Percentiles rank a stretch among this genome's conserved stretches.
Evolutionary conservation across 352 stramenopile species (phyloP).

Genomic region (Globisporangium carolinianum): DNA sequence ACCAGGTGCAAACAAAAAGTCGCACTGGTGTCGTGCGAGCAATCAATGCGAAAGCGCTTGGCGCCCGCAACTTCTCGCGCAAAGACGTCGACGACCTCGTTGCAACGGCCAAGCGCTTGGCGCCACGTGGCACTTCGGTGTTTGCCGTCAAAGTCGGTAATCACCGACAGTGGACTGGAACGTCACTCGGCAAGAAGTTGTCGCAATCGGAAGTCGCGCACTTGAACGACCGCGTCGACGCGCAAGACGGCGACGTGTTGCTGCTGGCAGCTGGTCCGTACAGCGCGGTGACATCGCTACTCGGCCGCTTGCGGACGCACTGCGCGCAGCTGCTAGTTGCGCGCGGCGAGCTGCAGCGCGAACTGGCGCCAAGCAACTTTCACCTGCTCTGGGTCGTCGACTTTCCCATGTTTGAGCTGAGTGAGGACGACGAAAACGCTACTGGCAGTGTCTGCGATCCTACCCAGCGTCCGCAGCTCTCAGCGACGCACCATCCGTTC

Average conservation of each 20-base stretch:
- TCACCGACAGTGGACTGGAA: conserved; percentile 44
- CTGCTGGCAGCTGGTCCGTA: conserved; percentile 59
- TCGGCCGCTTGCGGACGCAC: conserved; percentile 68
- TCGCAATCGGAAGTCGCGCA: conserved; percentile 31
- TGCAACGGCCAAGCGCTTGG: conserved; percentile 39
- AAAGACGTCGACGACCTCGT: conserved; percentile 69
- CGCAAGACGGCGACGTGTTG: conserved; percentile 59
- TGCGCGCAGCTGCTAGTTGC: conserved; percentile 48
- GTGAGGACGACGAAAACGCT: conserved; percentile 39
- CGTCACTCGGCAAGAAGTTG: conserved; percentile 64
- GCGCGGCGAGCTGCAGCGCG: conserved; percentile 49
- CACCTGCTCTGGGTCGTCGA: conserved; percentile 81
- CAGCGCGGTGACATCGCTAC: conserved; percentile 38
- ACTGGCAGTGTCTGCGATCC: neutral
- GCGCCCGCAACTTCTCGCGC: conserved; percentile 45
- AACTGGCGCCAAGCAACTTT: conserved; percentile 64
- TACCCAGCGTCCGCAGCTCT: conserved; percentile 18
- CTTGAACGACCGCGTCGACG: conserved; percentile 40
- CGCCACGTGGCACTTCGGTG: conserved; percentile 15
- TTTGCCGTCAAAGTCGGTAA: conserved; percentile 63
- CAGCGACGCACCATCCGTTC: conserved; percentile 83
- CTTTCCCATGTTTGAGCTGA: conserved; percentile 86
- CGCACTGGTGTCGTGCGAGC: conserved; percentile 43
- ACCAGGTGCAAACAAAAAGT: conserved; percentile 17
- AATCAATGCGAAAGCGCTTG: conserved; percentile 68